Evolutionary conservation across 208 protist genomes (phyloP).

Genomic region (Borovskyia barvae): DNA sequence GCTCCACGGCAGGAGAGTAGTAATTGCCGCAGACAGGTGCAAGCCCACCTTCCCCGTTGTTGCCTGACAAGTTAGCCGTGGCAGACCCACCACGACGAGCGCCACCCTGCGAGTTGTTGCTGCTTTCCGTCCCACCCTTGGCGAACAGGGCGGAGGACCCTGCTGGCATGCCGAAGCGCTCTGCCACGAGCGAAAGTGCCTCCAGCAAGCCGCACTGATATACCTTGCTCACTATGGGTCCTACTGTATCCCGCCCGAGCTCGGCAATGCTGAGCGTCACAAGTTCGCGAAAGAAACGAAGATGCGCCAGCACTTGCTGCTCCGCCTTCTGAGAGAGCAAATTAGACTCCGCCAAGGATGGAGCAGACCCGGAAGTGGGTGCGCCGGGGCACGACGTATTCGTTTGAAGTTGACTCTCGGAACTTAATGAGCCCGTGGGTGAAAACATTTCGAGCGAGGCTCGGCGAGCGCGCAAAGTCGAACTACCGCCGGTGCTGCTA

Average conservation of each 20-base stretch:
- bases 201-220: conserved; percentile 60
- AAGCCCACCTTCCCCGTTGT: conserved; percentile 24
- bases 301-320: conserved; percentile 64
- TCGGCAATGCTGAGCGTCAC: conserved; percentile 55
- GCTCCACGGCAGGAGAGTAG: conserved; percentile 58
- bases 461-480: conserved; percentile 5
- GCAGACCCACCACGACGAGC: neutral
- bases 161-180: conserved; percentile 58
- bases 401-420: neutral
- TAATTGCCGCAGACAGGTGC: conserved; percentile 18
- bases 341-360: neutral
- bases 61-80: conserved; percentile 18
- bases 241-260: conserved; percentile 53
- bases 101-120: neutral
- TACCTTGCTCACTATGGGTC: conserved; percentile 57
- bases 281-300: conserved; percentile 69
- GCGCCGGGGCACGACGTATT: conserved; percentile 6
- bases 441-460: conserved; percentile 11
- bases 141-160: conserved; percentile 33
- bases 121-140: conserved; percentile 20
- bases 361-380: no score
- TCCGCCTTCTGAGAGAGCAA: conserved; percentile 27
- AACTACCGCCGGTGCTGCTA: neutral
- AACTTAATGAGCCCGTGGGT: conserved; percentile 18
- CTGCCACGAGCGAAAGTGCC: conserved; percentile 70